Base-by-base conservation (phyloP, 2,329 filamentous ascomycete species). In the Monascus ruber region DNA sequence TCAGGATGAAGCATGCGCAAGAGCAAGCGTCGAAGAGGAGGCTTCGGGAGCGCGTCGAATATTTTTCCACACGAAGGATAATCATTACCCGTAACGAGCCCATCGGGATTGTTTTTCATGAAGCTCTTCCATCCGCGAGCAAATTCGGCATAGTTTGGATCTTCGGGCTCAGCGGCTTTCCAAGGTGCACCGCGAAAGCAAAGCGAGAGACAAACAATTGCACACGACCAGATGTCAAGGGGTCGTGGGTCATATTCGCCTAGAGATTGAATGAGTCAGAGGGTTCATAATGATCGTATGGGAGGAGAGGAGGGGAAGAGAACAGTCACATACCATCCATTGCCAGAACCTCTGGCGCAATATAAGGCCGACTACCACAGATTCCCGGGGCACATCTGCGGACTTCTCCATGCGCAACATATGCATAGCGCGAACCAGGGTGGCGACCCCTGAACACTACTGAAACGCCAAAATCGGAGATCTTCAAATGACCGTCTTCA, bases 381-480 rank as follows among this genome's bases (percentile, higher is more conserved):
- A 93, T 83, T 17, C 85, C 86, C 4, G 86, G 84, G 33, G 74
- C 69, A 59, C 84, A 91, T 28, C 81, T 70, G 31, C 83, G 78
- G 6, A 85, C 59, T 4, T 81, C 77, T 26, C 72, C 83, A 59
- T 83, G 88, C 53, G 83, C 73, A 40, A 83, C 83, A 37, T 78
- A 77, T 8, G 83, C 75, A 51, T 81, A 77, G 43, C 83, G 74
- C 32, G 87, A 65, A 26, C 85, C 86, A 0, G 85, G 86, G 59
- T 93, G 85, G 37, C 80, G 79, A 31, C 85, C 86, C 39, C 73
- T 77, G 55, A 94, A 94, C 11, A 93, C 83, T 56, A 91, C 85
- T 0, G 85, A 87, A 9, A 89, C 84, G 38, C 87, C 87, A 64
- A 94, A 94, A 59, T 94, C 87, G 36, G 85, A 87, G 43, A 94